Percentiles rank a stretch among this genome's conserved stretches.
Conservation (phyloP, 176 grass and related monocot species). For the Phoenix roebelenii region DNA sequence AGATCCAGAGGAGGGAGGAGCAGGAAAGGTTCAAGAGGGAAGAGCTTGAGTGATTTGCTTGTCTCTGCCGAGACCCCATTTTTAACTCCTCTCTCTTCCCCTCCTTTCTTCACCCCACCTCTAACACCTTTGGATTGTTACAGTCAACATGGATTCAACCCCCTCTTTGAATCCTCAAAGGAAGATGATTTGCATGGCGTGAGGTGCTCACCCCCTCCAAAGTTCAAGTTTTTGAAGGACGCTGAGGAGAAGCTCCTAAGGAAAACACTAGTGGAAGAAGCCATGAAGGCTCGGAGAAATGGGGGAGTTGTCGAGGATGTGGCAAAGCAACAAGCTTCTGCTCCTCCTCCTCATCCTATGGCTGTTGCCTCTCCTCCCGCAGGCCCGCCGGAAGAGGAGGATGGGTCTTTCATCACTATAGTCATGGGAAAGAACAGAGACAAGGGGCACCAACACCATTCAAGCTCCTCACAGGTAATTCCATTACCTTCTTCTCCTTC, state of each 20-base stretch:
- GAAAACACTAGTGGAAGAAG: slow-evolving; percentile 10
- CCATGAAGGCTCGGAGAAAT: not conserved
- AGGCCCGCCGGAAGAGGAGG: not conserved
- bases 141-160: not conserved
- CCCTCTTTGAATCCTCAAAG: not conserved
- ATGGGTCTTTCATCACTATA: slow-evolving; percentile 10
- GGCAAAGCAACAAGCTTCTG: not conserved
- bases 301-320: too few relatives aligned
- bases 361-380: not conserved
- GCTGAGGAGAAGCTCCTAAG: slow-evolving; percentile 8
- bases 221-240: slow-evolving; percentile 11
- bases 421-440: slow-evolving; percentile 7
- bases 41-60: slow-evolving; percentile 14
- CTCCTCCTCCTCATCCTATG: not conserved
- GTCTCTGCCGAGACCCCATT: not conserved
- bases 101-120: not conserved
- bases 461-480: slow-evolving; percentile 11
- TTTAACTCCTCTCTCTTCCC: slow-evolving; percentile 9
- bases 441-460: slow-evolving; percentile 5
- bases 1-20: not conserved
- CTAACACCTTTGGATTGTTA: not conserved
- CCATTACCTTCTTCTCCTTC: slow-evolving; percentile 9
- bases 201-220: slow-evolving; percentile 11
- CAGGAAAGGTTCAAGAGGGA: slow-evolving; percentile 7
- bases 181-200: not conserved